Evolutionary conservation across 768 basidiomycete species (phyloP).

Genomic region (Termitomyces sp.): DNA sequence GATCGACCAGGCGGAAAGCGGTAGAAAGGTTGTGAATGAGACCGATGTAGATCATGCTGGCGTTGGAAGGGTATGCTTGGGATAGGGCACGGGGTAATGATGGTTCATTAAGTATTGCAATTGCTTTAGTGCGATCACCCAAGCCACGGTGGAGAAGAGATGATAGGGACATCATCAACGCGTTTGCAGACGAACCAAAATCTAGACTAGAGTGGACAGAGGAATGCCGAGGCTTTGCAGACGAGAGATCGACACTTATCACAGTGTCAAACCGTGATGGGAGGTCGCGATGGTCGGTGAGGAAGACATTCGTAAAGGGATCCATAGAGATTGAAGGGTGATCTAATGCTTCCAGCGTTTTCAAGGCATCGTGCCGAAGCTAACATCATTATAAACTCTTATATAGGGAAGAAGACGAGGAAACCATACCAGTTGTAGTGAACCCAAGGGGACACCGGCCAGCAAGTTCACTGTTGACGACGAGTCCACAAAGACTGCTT

Average conservation of each 20-base stretch:
- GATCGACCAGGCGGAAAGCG: conserved; percentile 85
- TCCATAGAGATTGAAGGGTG: conserved; percentile 41
- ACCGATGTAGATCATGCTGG: conserved; percentile 59
- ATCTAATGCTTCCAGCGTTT: conserved; percentile 64
- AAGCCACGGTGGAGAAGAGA: conserved; percentile 58
- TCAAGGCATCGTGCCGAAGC: conserved; percentile 71
- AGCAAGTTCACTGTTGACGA: conserved; percentile 74
- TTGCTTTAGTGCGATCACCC: conserved; percentile 61
- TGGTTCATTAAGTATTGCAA: conserved; percentile 54
- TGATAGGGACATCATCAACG: conserved; percentile 48
- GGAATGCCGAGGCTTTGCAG: conserved; percentile 35
- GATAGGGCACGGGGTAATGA: conserved; percentile 39
- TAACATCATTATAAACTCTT: conserved; percentile 20
- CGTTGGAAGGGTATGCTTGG: conserved; percentile 47
- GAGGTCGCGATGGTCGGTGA: conserved; percentile 63
- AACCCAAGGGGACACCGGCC: conserved; percentile 67
- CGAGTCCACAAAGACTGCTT: conserved; percentile 72
- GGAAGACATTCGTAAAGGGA: conserved; percentile 65
- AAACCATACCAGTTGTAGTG: conserved; percentile 61
- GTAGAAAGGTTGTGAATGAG: conserved; percentile 65
- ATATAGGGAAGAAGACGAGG: background rate
- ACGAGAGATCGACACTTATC: conserved; percentile 51
- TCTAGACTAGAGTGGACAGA: conserved; percentile 48
- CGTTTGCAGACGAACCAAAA: conserved; percentile 51
- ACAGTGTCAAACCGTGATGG: conserved; percentile 69